These are phyloP conservation scores for Notholithocarpus densiflorus DNA, from an alignment of 306 rosid species.

Conservation along the genomic window DNA sequence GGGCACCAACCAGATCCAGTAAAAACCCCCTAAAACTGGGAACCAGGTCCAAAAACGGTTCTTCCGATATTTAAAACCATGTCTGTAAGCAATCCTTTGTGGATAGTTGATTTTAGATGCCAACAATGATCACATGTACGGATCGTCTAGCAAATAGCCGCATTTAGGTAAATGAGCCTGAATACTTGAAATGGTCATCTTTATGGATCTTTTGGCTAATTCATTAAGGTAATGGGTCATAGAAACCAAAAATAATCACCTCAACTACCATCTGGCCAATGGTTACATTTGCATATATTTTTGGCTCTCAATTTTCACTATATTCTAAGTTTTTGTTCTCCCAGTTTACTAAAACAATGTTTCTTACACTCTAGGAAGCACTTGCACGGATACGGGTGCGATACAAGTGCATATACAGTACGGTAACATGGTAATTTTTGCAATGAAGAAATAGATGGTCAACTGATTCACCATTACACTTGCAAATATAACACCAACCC, in stretches of 20 bases:
- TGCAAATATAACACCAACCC: no score
- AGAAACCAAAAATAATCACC: neutral
- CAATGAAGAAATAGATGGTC: no score
- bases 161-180: neutral
- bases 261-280: neutral
- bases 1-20: no score
- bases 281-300: neutral
- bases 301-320: neutral
- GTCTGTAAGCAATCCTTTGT: neutral
- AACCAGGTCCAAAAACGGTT: no score
- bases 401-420: no score
- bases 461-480: no score
- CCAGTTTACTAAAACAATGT: neutral
- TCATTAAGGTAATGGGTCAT: neutral
- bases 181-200: neutral
- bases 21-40: no score
- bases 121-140: neutral
- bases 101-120: neutral
- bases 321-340: neutral
- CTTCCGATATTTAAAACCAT: no score
- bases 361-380: neutral
- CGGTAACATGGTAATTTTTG: no score
- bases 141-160: neutral
- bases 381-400: no score
- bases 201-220: neutral